Evolutionary conservation across 2,329 filamentous ascomycete genomes (phyloP).

Genomic region (Samsoniella hepiali): DNA sequence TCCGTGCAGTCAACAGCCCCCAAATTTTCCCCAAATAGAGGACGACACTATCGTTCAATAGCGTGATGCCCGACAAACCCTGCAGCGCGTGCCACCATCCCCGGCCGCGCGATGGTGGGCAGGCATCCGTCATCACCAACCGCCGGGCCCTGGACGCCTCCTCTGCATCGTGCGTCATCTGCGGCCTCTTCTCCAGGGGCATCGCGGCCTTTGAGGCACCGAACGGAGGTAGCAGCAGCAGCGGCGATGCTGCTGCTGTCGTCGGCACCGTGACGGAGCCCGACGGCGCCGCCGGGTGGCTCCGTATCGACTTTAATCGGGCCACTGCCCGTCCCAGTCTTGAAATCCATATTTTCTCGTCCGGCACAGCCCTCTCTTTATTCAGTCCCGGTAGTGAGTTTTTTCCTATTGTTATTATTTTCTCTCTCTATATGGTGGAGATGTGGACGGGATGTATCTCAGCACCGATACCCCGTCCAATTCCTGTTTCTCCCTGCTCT

Average conservation of each 20-base stretch:
- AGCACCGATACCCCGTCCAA: not conserved
- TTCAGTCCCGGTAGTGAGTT: not conserved
- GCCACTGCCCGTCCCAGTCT: not conserved
- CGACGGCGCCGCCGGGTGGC: not conserved
- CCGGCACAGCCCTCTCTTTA: not conserved
- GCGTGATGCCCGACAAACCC: not conserved
- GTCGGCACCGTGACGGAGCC: slow-evolving; percentile 1
- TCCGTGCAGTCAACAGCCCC: too few relatives aligned
- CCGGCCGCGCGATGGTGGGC: not conserved
- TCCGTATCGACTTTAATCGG: slow-evolving; percentile 7
- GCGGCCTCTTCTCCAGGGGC: not conserved
- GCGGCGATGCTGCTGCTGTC: not conserved
- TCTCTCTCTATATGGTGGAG: not conserved
- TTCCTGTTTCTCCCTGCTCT: not conserved
- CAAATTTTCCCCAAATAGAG: too few relatives aligned
- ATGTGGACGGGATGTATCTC: not conserved
- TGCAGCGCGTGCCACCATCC: not conserved
- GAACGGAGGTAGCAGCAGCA: not conserved
- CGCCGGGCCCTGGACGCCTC: not conserved
- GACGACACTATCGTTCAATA: not conserved
- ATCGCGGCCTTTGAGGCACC: not conserved
- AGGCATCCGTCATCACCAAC: not conserved
- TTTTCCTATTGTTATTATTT: not conserved
- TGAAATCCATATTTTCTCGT: not conserved
- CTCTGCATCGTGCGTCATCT: slow-evolving; percentile 3